Conservation (phyloP, 495 filamentous ascomycete genomes). For the Aspergillus heteromorphus region DNA sequence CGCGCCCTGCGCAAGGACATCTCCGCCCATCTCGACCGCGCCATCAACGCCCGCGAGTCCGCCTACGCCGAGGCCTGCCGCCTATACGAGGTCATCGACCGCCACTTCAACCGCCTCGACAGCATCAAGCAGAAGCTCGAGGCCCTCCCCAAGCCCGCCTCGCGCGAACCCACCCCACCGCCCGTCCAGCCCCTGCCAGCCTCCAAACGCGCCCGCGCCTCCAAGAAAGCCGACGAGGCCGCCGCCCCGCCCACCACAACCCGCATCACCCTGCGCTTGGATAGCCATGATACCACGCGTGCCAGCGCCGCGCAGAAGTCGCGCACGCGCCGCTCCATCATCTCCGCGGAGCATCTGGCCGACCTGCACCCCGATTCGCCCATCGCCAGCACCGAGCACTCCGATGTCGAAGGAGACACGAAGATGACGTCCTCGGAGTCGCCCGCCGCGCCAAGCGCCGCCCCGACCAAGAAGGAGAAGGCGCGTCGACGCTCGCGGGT, state of each 20-base stretch:
- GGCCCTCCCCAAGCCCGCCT: conserved; percentile 64
- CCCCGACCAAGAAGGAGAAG: conserved; percentile 32
- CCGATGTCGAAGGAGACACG: conserved; percentile 32
- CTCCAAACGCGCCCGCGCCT: conserved; percentile 45
- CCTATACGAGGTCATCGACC: conserved; percentile 69
- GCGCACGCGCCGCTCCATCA: conserved; percentile 32
- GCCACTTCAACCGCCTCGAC: conserved; percentile 69
- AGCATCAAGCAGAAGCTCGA: conserved; percentile 79
- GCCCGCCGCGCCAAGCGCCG: conserved; percentile 5
- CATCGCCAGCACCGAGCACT: conserved; percentile 44
- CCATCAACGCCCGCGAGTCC: conserved; percentile 69
- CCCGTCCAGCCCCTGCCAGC: conserved; percentile 46
- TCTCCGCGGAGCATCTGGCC: conserved; percentile 31
- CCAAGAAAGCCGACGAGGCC: conserved; percentile 35
- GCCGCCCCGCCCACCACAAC: conserved; percentile 27
- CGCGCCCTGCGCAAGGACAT: conserved; percentile 67
- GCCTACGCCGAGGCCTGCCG: conserved; percentile 78
- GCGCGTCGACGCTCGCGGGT: conserved; percentile 40
- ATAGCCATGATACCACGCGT: conserved; percentile 39
- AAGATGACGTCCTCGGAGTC: conserved; percentile 9
- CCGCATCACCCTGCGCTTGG: conserved; percentile 62
- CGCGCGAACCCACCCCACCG: conserved; percentile 60
- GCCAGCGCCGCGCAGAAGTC: conserved; percentile 26
- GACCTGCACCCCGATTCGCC: conserved; percentile 40
- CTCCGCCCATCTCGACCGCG: conserved; percentile 66